These are phyloP conservation scores for Plantago coronopus DNA, from an alignment of 305 asterid genomes.

Conservation along the genomic window DNA sequence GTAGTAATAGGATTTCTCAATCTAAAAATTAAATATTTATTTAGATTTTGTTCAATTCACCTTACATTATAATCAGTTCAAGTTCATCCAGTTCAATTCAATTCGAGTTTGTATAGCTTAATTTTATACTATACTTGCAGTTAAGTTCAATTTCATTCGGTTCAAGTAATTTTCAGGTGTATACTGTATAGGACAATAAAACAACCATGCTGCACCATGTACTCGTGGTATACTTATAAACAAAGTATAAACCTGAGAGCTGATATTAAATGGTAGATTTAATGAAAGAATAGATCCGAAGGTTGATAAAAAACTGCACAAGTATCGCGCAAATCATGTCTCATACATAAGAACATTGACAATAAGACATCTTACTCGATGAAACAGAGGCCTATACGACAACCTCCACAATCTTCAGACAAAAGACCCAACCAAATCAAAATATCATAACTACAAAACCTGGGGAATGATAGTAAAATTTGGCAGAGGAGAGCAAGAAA, in stretches of 20 bases:
- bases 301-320: too few species aligned
- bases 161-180: too few species aligned
- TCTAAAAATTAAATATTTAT: too few species aligned
- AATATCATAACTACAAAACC: slow-evolving; percentile 19
- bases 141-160: too few species aligned
- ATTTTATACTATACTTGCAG: too few species aligned
- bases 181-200: background rate
- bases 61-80: too few species aligned
- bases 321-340: slow-evolving; percentile 21
- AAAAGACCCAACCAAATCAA: slow-evolving; percentile 28
- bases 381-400: slow-evolving; percentile 23
- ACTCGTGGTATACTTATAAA: too few species aligned
- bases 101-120: too few species aligned
- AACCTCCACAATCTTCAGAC: slow-evolving; percentile 32
- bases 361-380: slow-evolving; percentile 32
- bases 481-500: background rate
- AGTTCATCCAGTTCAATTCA: too few species aligned
- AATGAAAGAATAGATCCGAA: slow-evolving; percentile 26
- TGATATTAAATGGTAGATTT: slow-evolving; percentile 6
- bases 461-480: slow-evolving; percentile 5
- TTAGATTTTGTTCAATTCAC: too few species aligned
- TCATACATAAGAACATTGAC: slow-evolving; percentile 34
- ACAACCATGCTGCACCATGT: too few species aligned
- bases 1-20: too few species aligned
- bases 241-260: background rate